These are phyloP conservation scores for Komagataea norvegica DNA, from an alignment of 1,139 yeast species.

Conservation along the genomic window DNA sequence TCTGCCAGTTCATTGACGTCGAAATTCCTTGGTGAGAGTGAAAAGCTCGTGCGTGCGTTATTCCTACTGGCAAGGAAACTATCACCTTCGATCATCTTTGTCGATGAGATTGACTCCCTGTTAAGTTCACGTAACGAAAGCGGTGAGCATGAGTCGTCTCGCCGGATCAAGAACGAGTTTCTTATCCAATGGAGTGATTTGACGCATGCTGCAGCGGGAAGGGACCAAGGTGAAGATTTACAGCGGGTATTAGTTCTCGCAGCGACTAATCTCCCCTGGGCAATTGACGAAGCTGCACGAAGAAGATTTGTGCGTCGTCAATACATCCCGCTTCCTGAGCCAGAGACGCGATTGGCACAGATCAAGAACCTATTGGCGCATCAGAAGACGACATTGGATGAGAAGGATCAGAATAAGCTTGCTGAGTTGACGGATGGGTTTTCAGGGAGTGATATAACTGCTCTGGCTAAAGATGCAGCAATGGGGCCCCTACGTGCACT, in stretches of 20 bases:
- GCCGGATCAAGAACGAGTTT: constrained; percentile 92
- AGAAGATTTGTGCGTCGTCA: constrained; percentile 90
- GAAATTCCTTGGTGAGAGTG: constrained; percentile 90
- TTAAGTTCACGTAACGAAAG: constrained; percentile 74
- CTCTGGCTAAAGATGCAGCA: constrained; percentile 95
- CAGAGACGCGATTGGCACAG: constrained; percentile 73
- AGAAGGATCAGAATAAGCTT: constrained; percentile 56
- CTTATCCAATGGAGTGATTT: constrained; percentile 94
- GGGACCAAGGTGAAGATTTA: constrained; percentile 50
- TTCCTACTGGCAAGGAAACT: constrained; percentile 80
- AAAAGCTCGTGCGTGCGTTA: constrained; percentile 85
- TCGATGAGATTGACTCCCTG: constrained; percentile 93
- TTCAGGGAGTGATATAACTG: constrained; percentile 93
- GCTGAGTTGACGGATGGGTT: constrained; percentile 70
- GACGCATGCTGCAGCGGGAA: constrained; percentile 89
- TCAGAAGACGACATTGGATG: constrained; percentile 70
- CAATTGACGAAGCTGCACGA: constrained; percentile 96
- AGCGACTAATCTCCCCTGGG: constrained; percentile 97
- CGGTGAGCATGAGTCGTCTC: constrained; percentile 87
- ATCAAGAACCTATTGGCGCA: constrained; percentile 62
- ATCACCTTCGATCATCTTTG: constrained; percentile 92
- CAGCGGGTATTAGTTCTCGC: constrained; percentile 87
- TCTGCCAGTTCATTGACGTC: constrained; percentile 91
- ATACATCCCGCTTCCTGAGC: constrained; percentile 92
- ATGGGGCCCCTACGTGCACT: constrained; percentile 94